These are phyloP conservation scores for Monarda citriodora DNA, from an alignment of 305 asterid species.

Conservation along the genomic window DNA sequence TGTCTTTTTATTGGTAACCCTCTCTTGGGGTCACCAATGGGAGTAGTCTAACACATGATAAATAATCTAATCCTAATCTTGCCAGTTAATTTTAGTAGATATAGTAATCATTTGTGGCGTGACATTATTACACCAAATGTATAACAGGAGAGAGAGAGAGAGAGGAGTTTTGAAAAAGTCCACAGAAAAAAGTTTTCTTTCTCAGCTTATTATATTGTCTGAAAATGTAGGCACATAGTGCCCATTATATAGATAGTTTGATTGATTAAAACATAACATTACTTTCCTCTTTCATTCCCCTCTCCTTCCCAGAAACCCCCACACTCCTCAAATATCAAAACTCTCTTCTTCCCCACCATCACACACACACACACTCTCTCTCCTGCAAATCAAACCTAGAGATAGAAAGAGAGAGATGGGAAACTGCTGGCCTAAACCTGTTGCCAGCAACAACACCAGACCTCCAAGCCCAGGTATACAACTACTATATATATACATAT, in stretches of 20 bases:
- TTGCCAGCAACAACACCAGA: constrained; percentile 27
- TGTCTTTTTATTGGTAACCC: no score
- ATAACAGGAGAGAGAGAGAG: neutral
- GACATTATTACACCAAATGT: neutral
- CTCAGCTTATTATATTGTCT: neutral
- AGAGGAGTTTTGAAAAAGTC: constrained; percentile 21
- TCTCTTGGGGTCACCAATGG: no score
- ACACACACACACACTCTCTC: no score
- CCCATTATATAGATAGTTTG: neutral
- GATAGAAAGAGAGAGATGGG: constrained; percentile 55
- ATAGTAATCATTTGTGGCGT: neutral
- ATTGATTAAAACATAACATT: neutral
- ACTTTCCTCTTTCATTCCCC: neutral
- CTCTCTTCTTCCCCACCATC: neutral
- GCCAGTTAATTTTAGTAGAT: neutral
- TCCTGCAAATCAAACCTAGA: neutral
- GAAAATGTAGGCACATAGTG: neutral
- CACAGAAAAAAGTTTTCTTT: neutral
- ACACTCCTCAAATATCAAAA: neutral
- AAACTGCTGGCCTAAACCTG: constrained; percentile 83
- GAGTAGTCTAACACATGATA: no score
- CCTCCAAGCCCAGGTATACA: constrained; percentile 46
- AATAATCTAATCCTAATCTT: no score
- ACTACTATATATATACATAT: no score
- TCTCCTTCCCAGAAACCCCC: constrained; percentile 37